Evolutionary conservation across 2,329 filamentous ascomycete species (phyloP), one percentile per base, ranked within the genome.

Genomic region (Aspergillus caelatus): DNA sequence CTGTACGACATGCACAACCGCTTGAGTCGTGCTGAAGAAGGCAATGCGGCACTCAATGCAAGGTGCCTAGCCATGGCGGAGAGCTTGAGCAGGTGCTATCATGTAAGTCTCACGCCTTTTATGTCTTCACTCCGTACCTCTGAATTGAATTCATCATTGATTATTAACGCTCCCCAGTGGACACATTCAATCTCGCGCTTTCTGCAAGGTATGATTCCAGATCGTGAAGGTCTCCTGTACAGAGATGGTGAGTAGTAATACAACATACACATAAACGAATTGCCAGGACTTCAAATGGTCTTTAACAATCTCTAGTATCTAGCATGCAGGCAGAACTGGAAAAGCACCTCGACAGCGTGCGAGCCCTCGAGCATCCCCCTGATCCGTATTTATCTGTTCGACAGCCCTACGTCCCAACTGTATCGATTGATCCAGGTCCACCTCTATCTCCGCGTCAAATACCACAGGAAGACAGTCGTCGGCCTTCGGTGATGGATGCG

Each of bases 401-500:
- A 64, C 88, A 88, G 66, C 84, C 86, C 55, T 91, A 89, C 77
- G 89, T 92, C 69, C 81, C 86, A 50, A 86, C 84, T 68, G 80
- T 83, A 60, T 78, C 81, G 6, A 72, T 91, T 28, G 91, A 94
- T 66, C 89, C 91, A 65, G 86, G 77, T 8, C 76, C 90, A 1
- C 93, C 94, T 12, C 86, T 97, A 45, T 98, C 94, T 46, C 94
- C 94, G 23, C 89, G 93, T 66, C 94, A 97, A 78, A 81, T 94
- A 68, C 88, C 93, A 11, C 91, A 94, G 72, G 94, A 97, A 72
- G 94, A 97, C 64, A 87, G 88, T 60, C 89, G 93, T 64, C 86
- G 91, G 56, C 85, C 85, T 28, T 93, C 90, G 57, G 82, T 94
- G 57, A 84, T 87, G 61, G 85, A 89, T 57, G 84, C 86, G 58